Conservation (phyloP, 768 basidiomycete genomes). For the Hydnomerulius pinastri region DNA sequence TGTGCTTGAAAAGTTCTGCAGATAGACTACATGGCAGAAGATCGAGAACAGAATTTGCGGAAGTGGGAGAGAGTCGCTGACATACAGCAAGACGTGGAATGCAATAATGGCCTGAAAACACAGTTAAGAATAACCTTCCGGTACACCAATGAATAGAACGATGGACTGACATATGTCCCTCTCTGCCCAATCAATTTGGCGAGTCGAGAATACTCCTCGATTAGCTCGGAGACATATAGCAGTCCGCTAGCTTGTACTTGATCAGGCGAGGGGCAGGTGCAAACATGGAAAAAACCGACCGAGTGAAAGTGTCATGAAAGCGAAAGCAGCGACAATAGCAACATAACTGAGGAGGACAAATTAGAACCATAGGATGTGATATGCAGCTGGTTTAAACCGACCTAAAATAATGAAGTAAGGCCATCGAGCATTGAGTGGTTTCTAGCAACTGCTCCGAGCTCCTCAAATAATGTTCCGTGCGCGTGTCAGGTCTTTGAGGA, state of each 20-base stretch:
- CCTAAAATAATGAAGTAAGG: constrained; percentile 65
- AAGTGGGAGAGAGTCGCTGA: constrained; percentile 81
- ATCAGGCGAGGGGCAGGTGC: constrained; percentile 6
- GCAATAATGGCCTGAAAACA: constrained; percentile 68
- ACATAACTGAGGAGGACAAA: constrained; percentile 53
- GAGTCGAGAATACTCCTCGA: constrained; percentile 86
- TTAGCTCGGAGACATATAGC: constrained; percentile 90
- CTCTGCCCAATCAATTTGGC: constrained; percentile 85
- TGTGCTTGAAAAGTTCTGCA: constrained; percentile 84
- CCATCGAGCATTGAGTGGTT: constrained; percentile 38
- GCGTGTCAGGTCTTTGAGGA: neutral
- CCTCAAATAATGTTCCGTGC: neutral
- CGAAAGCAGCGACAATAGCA: constrained; percentile 74
- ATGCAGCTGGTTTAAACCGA: constrained; percentile 24
- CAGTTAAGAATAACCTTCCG: constrained; percentile 7
- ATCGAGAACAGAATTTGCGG: constrained; percentile 77
- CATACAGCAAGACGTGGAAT: constrained; percentile 75
- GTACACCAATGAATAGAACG: neutral
- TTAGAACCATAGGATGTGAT: neutral
- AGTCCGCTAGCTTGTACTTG: constrained; percentile 77
- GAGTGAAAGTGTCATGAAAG: constrained; percentile 89
- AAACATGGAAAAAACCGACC: constrained; percentile 49
- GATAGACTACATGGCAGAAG: constrained; percentile 83
- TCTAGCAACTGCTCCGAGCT: neutral
- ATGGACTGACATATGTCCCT: constrained; percentile 78